These are phyloP conservation scores for Talaromyces proteolyticus DNA, from an alignment of 495 filamentous ascomycete species.

Conservation along the genomic window DNA sequence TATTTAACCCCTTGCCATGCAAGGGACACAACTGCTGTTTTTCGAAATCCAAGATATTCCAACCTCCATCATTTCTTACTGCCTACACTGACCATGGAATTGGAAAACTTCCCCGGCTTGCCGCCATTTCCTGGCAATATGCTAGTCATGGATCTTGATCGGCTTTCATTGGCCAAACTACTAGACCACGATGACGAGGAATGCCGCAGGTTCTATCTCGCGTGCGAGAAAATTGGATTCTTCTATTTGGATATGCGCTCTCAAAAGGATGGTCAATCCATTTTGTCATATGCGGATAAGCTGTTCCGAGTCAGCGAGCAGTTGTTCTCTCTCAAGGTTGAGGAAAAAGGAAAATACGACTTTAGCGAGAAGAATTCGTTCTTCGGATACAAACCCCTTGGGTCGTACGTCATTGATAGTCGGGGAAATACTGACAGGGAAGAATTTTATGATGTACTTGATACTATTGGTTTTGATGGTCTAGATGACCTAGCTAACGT, in stretches of 20 bases:
- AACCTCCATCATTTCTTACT: too few relatives aligned
- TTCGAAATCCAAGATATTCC: too few relatives aligned
- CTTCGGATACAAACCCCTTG: constrained; percentile 53
- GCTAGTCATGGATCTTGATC: constrained; percentile 49
- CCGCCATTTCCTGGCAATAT: constrained; percentile 50
- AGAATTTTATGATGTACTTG: constrained; percentile 61
- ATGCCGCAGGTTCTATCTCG: constrained; percentile 33
- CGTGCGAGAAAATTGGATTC: constrained; percentile 53
- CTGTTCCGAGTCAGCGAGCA: constrained; percentile 40
- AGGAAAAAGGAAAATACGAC: constrained; percentile 50
- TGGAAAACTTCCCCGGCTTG: constrained; percentile 18
- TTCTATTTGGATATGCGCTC: constrained; percentile 55
- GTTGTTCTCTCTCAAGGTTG: constrained; percentile 42
- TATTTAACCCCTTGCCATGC: too few relatives aligned
- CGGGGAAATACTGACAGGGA: constrained; percentile 49
- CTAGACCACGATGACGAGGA: constrained; percentile 33
- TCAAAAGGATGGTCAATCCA: constrained; percentile 24
- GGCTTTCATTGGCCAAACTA: constrained; percentile 46
- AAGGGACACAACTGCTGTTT: too few relatives aligned
- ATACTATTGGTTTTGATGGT: too few relatives aligned
- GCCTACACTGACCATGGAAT: too few relatives aligned
- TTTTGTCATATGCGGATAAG: constrained; percentile 37
- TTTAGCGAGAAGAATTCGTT: constrained; percentile 33
- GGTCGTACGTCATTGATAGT: constrained; percentile 42
- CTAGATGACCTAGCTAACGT: too few relatives aligned